These are phyloP conservation scores for Saccharum hybrid DNA, from an alignment of 202 grass and related monocot genomes.

Conservation along the genomic window DNA sequence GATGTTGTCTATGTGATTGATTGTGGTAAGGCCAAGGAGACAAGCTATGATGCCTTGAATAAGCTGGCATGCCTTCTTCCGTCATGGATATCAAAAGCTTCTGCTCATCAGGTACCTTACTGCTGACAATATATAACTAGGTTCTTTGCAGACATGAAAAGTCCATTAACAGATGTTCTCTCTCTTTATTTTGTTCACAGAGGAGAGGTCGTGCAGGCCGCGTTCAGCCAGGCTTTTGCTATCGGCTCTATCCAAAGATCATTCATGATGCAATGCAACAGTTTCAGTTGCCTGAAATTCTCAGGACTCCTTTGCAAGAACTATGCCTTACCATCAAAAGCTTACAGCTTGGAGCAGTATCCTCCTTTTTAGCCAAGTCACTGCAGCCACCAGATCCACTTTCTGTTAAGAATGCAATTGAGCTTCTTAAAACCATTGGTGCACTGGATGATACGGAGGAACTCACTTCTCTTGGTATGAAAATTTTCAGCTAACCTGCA, in stretches of 20 bases:
- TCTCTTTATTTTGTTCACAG: constrained; percentile 54
- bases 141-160: constrained; percentile 27
- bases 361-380: constrained; percentile 88
- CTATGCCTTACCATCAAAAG: constrained; percentile 96
- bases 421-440: constrained; percentile 92
- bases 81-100: constrained; percentile 99
- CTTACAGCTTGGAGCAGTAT: constrained; percentile 78
- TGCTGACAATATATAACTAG: constrained; percentile 5
- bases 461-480: constrained; percentile 86
- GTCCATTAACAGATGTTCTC: constrained; percentile 10
- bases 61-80: constrained; percentile 92
- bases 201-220: constrained; percentile 91
- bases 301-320: constrained; percentile 96
- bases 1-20: constrained; percentile 99
- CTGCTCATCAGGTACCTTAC: constrained; percentile 84
- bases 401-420: constrained; percentile 93
- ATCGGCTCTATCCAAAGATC: constrained; percentile 92
- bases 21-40: constrained; percentile 98
- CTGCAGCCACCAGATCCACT: constrained; percentile 87
- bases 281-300: constrained; percentile 98
- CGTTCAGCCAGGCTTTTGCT: constrained; percentile 85
- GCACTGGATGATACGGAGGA: constrained; percentile 88
- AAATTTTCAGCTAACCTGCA: constrained; percentile 29
- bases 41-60: constrained; percentile 99
- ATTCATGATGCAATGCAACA: constrained; percentile 87